These are phyloP conservation scores for Tylopilus rubrobrunneus DNA, from an alignment of 768 basidiomycete species.

Conservation along the genomic window DNA sequence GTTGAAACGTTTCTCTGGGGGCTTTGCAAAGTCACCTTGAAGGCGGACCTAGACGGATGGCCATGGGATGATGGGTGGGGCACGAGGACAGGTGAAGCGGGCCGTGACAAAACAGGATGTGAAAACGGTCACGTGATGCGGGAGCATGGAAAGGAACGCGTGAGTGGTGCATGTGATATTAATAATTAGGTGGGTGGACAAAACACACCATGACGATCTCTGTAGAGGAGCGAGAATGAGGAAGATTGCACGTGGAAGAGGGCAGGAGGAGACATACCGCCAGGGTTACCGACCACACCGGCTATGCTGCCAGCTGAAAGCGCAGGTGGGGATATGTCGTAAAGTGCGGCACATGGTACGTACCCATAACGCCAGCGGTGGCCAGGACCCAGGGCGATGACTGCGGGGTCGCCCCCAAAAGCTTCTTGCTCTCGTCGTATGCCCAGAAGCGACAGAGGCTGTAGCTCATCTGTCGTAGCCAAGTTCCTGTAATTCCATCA, in stretches of 20 bases:
- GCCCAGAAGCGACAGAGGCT: slow-evolving; percentile 92
- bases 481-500: slow-evolving; percentile 85
- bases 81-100: neutral
- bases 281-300: slow-evolving; percentile 86
- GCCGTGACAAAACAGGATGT: neutral
- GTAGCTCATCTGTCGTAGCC: slow-evolving; percentile 91
- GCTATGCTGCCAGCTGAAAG: slow-evolving; percentile 75
- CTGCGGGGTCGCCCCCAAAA: slow-evolving; percentile 62
- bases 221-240: slow-evolving; percentile 19
- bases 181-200: neutral
- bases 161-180: slow-evolving; percentile 12
- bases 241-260: neutral
- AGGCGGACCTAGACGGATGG: slow-evolving; percentile 53
- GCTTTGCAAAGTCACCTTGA: slow-evolving; percentile 88
- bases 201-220: slow-evolving; percentile 67
- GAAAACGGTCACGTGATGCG: slow-evolving; percentile 17
- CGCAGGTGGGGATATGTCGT: neutral
- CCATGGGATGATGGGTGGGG: neutral
- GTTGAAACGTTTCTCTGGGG: slow-evolving; percentile 82
- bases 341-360: slow-evolving; percentile 23
- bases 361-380: slow-evolving; percentile 81
- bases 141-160: neutral
- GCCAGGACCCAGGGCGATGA: slow-evolving; percentile 81
- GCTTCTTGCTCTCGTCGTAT: slow-evolving; percentile 87
- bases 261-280: slow-evolving; percentile 45